phyloP scores from a whole-genome alignment of 805 yeast genomes.

The Yamadazyma philogaea region DNA sequence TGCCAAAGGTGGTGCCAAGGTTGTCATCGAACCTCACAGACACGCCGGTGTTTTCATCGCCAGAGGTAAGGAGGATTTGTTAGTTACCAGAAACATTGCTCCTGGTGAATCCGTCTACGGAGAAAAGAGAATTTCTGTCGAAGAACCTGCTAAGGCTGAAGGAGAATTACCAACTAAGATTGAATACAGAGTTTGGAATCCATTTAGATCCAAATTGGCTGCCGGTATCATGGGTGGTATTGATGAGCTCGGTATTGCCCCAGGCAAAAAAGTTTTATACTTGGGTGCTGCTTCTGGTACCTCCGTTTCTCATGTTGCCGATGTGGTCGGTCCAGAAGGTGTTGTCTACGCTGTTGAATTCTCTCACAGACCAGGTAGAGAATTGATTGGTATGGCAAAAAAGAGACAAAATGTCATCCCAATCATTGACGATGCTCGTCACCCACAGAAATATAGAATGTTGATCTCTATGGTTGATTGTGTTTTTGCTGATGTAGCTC shows the following conservation, averaged over 20 bases:
- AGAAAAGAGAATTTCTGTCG: slow-evolving; percentile 92
- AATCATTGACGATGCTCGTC: slow-evolving; percentile 99
- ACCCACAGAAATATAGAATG: slow-evolving; percentile 99
- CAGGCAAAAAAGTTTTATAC: slow-evolving; percentile 96
- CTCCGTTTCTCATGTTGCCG: slow-evolving; percentile 97
- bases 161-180: slow-evolving; percentile 88
- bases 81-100: slow-evolving; percentile 93
- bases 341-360: slow-evolving; percentile 98
- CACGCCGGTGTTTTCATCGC: slow-evolving; percentile 99
- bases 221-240: slow-evolving; percentile 99
- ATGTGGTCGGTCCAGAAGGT: slow-evolving; percentile 99
- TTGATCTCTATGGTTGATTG: slow-evolving; percentile 97
- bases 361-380: slow-evolving; percentile 99
- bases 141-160: slow-evolving; percentile 87
- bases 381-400: slow-evolving; percentile 98
- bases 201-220: slow-evolving; percentile 98
- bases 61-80: slow-evolving; percentile 98
- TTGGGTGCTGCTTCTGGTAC: slow-evolving; percentile 99
- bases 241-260: slow-evolving; percentile 94
- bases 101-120: slow-evolving; percentile 99
- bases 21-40: slow-evolving; percentile 96
- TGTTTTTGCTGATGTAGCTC: slow-evolving; percentile 99
- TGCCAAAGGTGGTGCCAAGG: slow-evolving; percentile 91
- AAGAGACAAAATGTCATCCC: slow-evolving; percentile 99
- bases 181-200: slow-evolving; percentile 99